Conservation (phyloP, 2,329 filamentous ascomycete genomes). For the Fusarium sp. region DNA sequence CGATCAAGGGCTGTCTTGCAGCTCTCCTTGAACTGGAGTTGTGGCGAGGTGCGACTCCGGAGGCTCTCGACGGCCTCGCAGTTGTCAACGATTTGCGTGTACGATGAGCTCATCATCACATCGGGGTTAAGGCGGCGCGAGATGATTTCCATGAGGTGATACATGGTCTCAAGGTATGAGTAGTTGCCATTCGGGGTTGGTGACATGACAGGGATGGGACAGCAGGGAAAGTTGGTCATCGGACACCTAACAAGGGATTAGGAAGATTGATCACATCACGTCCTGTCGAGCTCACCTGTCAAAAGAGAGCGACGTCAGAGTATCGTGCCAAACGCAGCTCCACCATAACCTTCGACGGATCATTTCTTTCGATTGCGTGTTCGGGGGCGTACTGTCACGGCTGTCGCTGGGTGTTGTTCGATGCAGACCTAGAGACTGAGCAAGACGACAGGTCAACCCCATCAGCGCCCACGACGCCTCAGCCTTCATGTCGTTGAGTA, state of each 20-base stretch:
- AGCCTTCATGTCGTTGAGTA: constrained; percentile 77
- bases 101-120: constrained; percentile 60
- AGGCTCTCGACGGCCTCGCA: constrained; percentile 67
- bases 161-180: constrained; percentile 74
- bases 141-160: constrained; percentile 72
- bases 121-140: constrained; percentile 69
- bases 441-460: constrained; percentile 73
- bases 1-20: constrained; percentile 74
- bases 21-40: constrained; percentile 70
- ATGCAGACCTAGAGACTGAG: constrained; percentile 73
- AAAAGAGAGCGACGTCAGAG: constrained; percentile 73
- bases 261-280: constrained; percentile 3
- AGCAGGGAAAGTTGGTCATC: constrained; percentile 71
- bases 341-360: constrained; percentile 70
- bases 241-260: constrained; percentile 59
- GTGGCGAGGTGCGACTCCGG: constrained; percentile 60
- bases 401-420: constrained; percentile 59
- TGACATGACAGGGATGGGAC: constrained; percentile 62
- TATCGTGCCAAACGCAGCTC: constrained; percentile 77
- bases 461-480: constrained; percentile 76
- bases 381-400: constrained; percentile 57
- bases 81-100: constrained; percentile 68
- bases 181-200: constrained; percentile 60
- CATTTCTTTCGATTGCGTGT: constrained; percentile 64
- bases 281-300: constrained; percentile 60